Conservation (phyloP, 352 stramenopile genomes). For the Phytophthora melonis region DNA sequence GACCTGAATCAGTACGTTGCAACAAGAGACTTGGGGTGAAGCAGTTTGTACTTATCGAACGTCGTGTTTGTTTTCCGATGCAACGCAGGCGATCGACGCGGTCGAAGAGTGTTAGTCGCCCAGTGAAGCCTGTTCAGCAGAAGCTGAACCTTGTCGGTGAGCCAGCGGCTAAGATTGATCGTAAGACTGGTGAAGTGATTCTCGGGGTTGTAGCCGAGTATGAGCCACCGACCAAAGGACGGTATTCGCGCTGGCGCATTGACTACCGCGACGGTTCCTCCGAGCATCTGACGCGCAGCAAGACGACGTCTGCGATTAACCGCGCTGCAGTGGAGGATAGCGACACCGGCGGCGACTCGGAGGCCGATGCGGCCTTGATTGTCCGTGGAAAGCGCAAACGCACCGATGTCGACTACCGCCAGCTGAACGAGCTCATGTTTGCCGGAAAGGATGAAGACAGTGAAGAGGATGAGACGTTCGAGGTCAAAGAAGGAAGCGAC, state of each 20-base stretch:
- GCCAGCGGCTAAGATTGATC: constrained; percentile 49
- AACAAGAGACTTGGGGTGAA: background rate
- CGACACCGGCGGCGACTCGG: constrained; percentile 24
- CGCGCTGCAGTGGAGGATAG: constrained; percentile 36
- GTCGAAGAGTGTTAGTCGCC: constrained; percentile 30
- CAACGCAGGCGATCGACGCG: constrained; percentile 35
- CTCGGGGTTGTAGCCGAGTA: constrained; percentile 66
- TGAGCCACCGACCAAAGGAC: constrained; percentile 22
- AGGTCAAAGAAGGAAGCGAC: constrained; percentile 55
- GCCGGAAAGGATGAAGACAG: constrained; percentile 66
- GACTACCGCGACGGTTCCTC: constrained; percentile 68
- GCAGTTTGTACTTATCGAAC: constrained; percentile 14
- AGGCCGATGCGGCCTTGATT: constrained; percentile 54
- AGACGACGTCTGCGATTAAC: constrained; percentile 44
- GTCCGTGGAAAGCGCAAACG: constrained; percentile 83
- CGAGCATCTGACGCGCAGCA: constrained; percentile 43
- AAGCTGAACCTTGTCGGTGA: constrained; percentile 49
- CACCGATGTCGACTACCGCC: constrained; percentile 81
- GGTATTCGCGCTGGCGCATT: constrained; percentile 64
- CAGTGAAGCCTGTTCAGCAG: constrained; percentile 21
- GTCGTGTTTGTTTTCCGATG: constrained; percentile 5
- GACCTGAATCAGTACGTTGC: constrained; percentile 55
- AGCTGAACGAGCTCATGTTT: constrained; percentile 85
- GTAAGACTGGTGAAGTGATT: constrained; percentile 42
- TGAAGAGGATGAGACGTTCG: constrained; percentile 60